phyloP scores from a whole-genome alignment of 1,139 yeast species.

The Zygoascus hellenicus region DNA sequence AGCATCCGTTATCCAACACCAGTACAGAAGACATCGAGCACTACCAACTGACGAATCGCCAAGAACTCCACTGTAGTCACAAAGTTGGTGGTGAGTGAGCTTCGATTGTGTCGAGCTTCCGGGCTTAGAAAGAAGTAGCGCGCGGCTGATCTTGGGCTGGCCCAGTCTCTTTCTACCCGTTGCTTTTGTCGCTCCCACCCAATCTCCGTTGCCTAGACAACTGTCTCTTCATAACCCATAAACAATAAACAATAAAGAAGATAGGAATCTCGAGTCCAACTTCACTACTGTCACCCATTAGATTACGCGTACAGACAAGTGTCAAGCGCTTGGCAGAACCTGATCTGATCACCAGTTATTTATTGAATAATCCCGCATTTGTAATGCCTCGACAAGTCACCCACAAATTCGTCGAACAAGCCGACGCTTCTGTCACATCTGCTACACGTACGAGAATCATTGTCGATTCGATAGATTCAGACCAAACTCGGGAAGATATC shows the following conservation, averaged over 20 bases:
- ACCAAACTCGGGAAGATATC: background rate
- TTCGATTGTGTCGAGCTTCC: background rate
- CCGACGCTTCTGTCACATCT: background rate
- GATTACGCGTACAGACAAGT: no score
- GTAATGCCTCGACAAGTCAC: constrained; percentile 8
- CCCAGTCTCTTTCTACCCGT: no score
- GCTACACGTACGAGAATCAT: constrained; percentile 2
- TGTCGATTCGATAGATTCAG: background rate
- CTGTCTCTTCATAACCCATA: background rate
- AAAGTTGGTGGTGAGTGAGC: background rate
- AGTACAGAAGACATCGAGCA: constrained; percentile 23
- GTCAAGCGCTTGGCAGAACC: no score
- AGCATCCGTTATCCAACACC: constrained; percentile 84
- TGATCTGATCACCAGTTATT: no score
- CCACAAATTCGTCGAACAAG: constrained; percentile 1
- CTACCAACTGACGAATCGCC: background rate
- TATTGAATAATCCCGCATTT: background rate
- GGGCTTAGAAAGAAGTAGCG: no score
- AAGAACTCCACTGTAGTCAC: background rate
- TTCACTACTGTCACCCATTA: no score
- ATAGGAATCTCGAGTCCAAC: no score
- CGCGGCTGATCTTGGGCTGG: no score
- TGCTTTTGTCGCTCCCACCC: no score
- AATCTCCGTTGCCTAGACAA: background rate
- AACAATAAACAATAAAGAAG: constrained; percentile 1